Conservation (phyloP, 2,329 filamentous ascomycete species). For the Phialophora macrospora region DNA sequence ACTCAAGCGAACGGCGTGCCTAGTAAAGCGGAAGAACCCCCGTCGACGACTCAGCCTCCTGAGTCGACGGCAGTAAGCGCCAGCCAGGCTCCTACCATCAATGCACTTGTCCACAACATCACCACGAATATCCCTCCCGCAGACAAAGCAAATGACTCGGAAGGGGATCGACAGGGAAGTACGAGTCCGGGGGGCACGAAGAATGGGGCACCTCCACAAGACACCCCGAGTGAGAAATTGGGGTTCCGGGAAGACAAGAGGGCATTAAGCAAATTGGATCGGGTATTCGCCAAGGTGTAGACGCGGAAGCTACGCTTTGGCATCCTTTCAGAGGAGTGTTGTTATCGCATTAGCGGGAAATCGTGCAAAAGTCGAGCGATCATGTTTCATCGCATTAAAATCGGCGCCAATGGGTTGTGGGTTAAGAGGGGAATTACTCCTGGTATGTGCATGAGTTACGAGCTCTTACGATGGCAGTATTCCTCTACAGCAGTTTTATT, state of each 20-base stretch:
- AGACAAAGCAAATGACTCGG: slow-evolving; percentile 54
- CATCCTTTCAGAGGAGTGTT: background rate
- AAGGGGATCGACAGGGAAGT: slow-evolving; percentile 48
- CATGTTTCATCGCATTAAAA: slow-evolving; percentile 2
- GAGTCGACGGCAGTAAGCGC: slow-evolving; percentile 39
- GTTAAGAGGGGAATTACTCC: slow-evolving; percentile 2
- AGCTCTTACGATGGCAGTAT: slow-evolving; percentile 13
- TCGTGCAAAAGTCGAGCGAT: background rate
- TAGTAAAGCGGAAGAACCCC: slow-evolving; percentile 19
- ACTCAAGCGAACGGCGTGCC: slow-evolving; percentile 17
- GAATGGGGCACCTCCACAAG: slow-evolving; percentile 53
- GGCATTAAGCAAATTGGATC: slow-evolving; percentile 68
- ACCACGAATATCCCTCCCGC: slow-evolving; percentile 57
- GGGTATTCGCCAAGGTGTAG: slow-evolving; percentile 49
- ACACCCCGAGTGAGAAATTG: slow-evolving; percentile 62
- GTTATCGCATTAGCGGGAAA: slow-evolving; percentile 17
- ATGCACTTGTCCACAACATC: slow-evolving; percentile 50
- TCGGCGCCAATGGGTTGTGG: background rate
- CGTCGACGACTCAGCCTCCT: slow-evolving; percentile 32
- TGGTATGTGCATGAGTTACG: slow-evolving; percentile 14
- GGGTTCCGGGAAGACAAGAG: slow-evolving; percentile 68
- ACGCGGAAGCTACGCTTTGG: background rate
- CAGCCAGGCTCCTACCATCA: slow-evolving; percentile 60
- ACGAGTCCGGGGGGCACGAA: slow-evolving; percentile 45
- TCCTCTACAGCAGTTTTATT: background rate